These are phyloP conservation scores for Malassezia equina DNA, from an alignment of 1,284 basidiomycete species.

Conservation along the genomic window DNA sequence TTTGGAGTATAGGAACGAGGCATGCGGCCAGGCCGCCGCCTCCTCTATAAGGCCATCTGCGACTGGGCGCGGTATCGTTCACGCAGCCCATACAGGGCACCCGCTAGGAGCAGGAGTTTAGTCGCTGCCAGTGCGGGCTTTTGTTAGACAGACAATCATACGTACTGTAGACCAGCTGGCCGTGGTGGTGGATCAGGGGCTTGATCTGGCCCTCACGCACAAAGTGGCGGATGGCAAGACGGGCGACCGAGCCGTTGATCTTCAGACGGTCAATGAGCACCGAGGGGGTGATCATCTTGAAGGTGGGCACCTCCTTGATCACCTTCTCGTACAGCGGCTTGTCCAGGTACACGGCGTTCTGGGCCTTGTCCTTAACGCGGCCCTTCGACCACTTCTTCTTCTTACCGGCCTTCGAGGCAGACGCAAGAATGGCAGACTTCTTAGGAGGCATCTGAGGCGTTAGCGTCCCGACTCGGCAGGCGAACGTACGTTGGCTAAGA, in stretches of 20 bases:
- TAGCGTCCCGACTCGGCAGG: background rate
- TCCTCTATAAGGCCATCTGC: background rate
- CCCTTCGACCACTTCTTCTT: slow-evolving; percentile 99
- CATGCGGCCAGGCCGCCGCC: background rate
- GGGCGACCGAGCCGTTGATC: slow-evolving; percentile 89
- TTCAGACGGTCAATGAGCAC: slow-evolving; percentile 89
- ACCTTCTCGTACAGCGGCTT: slow-evolving; percentile 74
- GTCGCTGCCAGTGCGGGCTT: slow-evolving; percentile 17
- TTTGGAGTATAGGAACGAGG: background rate
- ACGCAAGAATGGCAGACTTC: slow-evolving; percentile 47
- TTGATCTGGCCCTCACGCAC: slow-evolving; percentile 94
- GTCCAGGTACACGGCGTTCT: slow-evolving; percentile 72
- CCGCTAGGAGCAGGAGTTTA: background rate
- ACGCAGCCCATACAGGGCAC: background rate
- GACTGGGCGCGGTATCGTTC: background rate
- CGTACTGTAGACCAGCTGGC: slow-evolving; percentile 74
- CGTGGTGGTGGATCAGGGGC: slow-evolving; percentile 87
- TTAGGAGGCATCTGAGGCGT: slow-evolving; percentile 43
- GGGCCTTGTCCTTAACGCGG: slow-evolving; percentile 92
- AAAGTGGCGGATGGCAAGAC: slow-evolving; percentile 82
- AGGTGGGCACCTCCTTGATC: slow-evolving; percentile 98
- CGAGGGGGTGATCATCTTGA: slow-evolving; percentile 90
- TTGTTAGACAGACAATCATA: background rate
- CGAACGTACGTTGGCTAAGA: slow-evolving; percentile 13
- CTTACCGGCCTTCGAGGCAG: slow-evolving; percentile 55